Conservation (phyloP, 2,329 filamentous ascomycete genomes). For the Penicillium polonicum region DNA sequence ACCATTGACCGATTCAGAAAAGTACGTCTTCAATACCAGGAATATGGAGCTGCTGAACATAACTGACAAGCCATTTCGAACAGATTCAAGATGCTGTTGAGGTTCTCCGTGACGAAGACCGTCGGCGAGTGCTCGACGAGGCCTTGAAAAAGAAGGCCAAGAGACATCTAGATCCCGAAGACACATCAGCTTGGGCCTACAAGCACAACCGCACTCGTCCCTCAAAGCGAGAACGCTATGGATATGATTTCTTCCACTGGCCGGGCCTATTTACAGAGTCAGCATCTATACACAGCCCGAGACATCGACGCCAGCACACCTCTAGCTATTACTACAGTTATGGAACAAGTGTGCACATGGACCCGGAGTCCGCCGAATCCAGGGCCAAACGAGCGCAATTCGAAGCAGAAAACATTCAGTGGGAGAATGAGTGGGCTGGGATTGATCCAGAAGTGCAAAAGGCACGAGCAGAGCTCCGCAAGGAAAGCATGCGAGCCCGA, state of each 20-base stretch:
- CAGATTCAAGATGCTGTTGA: conserved; percentile 38
- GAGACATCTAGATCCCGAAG: not conserved
- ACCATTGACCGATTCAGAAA: conserved; percentile 22
- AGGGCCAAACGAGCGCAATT: conserved; percentile 18
- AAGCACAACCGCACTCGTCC: not conserved
- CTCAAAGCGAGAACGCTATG: not conserved
- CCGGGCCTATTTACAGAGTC: not conserved
- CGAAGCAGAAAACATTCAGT: conserved; percentile 4
- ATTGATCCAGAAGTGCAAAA: conserved; percentile 7
- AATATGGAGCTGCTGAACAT: not conserved
- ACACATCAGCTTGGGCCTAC: not conserved
- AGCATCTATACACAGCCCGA: not conserved
- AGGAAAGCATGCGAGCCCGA: conserved; percentile 14
- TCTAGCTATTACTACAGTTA: conserved; percentile 31
- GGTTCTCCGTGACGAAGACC: conserved; percentile 32
- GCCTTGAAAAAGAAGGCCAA: not conserved
- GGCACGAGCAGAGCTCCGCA: conserved; percentile 7
- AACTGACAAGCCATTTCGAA: not conserved
- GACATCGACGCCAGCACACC: not conserved
- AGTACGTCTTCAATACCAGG: conserved; percentile 14
- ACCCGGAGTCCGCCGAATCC: conserved; percentile 25
- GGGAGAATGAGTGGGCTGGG: conserved; percentile 12
- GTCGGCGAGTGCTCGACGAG: conserved; percentile 20
- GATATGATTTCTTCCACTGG: not conserved
- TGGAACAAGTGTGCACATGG: conserved; percentile 32